These are phyloP conservation scores for Aspergillus puulaauensis DNA, from an alignment of 2,329 filamentous ascomycete species.

Conservation along the genomic window DNA sequence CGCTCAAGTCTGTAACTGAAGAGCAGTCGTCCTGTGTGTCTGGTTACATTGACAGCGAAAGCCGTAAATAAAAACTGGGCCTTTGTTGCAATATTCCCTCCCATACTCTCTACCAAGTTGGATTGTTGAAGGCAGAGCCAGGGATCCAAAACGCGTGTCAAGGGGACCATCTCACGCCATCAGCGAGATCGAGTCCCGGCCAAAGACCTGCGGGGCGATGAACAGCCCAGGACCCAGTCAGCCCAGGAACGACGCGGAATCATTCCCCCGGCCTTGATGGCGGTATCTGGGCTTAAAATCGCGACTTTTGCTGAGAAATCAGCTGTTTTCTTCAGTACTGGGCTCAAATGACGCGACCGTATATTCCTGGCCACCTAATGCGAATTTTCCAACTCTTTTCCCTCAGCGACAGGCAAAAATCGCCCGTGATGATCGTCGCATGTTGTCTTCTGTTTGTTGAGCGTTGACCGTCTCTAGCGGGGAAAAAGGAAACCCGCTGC, in stretches of 20 bases:
- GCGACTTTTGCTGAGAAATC: slow-evolving; percentile 8
- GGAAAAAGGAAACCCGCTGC: slow-evolving; percentile 9
- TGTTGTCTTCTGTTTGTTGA: not conserved
- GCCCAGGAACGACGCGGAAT: slow-evolving; percentile 1
- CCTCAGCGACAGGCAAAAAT: no score
- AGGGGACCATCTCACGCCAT: slow-evolving; percentile 16
- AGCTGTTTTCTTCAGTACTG: not conserved
- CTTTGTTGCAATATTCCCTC: not conserved
- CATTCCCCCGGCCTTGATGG: not conserved
- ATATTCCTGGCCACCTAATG: no score
- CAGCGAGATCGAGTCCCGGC: slow-evolving; percentile 12
- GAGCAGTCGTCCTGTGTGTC: not conserved
- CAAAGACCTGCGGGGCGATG: slow-evolving; percentile 9
- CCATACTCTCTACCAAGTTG: not conserved
- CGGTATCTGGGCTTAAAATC: slow-evolving; percentile 8
- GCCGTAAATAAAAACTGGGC: not conserved
- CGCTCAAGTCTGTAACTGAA: not conserved
- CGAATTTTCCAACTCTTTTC: no score
- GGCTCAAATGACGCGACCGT: slow-evolving; percentile 6
- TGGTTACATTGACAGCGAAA: not conserved
- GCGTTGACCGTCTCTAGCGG: not conserved
- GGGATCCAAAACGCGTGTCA: not conserved
- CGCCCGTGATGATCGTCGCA: no score
- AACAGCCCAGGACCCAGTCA: not conserved
- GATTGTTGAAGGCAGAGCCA: not conserved